These are phyloP conservation scores for Pseudogymnoascus sp. DNA, from an alignment of 2,329 filamentous ascomycete species.

Conservation along the genomic window DNA sequence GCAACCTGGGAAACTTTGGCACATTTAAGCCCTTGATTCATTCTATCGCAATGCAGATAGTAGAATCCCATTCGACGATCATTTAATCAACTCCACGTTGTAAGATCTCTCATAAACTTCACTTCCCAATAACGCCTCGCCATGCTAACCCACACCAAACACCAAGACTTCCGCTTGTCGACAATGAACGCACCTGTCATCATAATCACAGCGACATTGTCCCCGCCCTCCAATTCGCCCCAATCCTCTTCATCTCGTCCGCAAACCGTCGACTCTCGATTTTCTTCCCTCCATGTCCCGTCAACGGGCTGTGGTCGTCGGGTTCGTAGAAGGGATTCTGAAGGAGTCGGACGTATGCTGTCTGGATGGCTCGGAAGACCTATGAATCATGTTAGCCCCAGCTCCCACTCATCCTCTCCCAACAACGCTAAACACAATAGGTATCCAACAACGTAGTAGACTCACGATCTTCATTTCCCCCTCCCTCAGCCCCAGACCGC, in stretches of 20 bases:
- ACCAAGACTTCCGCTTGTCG: background rate
- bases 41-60: background rate
- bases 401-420: background rate
- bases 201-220: background rate
- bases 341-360: slow-evolving; percentile 79
- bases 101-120: background rate
- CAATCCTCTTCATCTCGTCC: slow-evolving; percentile 77
- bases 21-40: background rate
- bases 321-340: slow-evolving; percentile 95
- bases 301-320: slow-evolving; percentile 65
- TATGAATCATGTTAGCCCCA: slow-evolving; percentile 27
- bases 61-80: background rate
- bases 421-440: background rate
- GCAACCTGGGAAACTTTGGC: background rate
- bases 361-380: slow-evolving; percentile 86
- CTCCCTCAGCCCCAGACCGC: slow-evolving; percentile 64
- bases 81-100: background rate
- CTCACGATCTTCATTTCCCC: slow-evolving; percentile 77
- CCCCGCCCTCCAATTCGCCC: slow-evolving; percentile 75
- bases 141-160: slow-evolving; percentile 1
- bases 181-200: background rate
- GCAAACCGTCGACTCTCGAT: slow-evolving; percentile 78
- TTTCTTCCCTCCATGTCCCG: slow-evolving; percentile 50
- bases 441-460: slow-evolving; percentile 13
- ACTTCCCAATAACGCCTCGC: background rate